phyloP scores from a whole-genome alignment of 2,329 filamentous ascomycete genomes.

The Clonostachys chloroleuca region DNA sequence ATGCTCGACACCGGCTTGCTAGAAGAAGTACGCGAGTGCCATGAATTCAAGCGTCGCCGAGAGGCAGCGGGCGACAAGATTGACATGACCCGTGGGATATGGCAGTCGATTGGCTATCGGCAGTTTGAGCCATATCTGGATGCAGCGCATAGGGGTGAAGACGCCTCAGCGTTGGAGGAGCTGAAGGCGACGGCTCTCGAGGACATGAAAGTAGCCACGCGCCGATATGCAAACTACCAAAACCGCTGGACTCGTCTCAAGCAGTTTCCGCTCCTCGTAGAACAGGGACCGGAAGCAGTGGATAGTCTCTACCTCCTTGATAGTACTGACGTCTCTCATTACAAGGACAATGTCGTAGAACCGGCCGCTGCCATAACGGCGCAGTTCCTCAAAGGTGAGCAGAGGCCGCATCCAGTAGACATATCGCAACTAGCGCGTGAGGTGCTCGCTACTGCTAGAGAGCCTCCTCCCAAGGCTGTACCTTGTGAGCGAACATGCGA shows the following conservation, averaged over 20 bases:
- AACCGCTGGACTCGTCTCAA: constrained; percentile 84
- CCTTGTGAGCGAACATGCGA: constrained; percentile 63
- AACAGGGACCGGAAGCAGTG: constrained; percentile 43
- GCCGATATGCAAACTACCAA: constrained; percentile 84
- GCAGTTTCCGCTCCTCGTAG: constrained; percentile 63
- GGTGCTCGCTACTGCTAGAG: constrained; percentile 34
- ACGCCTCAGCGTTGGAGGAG: constrained; percentile 37
- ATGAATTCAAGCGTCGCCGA: constrained; percentile 28
- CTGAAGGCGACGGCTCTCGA: constrained; percentile 61
- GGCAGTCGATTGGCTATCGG: constrained; percentile 95
- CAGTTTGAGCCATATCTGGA: constrained; percentile 74
- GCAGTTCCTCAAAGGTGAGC: constrained; percentile 55
- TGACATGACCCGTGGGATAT: constrained; percentile 80
- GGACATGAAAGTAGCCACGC: constrained; percentile 75
- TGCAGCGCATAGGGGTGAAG: constrained; percentile 26
- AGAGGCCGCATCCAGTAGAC: constrained; percentile 45
- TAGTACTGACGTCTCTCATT: constrained; percentile 63
- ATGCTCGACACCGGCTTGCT: constrained; percentile 64
- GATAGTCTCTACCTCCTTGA: constrained; percentile 74
- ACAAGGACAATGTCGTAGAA: constrained; percentile 57
- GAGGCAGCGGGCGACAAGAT: constrained; percentile 43
- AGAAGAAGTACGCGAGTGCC: constrained; percentile 41
- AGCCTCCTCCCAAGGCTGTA: constrained; percentile 41
- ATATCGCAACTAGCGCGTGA: constrained; percentile 43
- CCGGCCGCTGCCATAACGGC: constrained; percentile 60